phyloP scores from a whole-genome alignment of 2,329 filamentous ascomycete genomes.

The Berkeleyomyces basicola region DNA sequence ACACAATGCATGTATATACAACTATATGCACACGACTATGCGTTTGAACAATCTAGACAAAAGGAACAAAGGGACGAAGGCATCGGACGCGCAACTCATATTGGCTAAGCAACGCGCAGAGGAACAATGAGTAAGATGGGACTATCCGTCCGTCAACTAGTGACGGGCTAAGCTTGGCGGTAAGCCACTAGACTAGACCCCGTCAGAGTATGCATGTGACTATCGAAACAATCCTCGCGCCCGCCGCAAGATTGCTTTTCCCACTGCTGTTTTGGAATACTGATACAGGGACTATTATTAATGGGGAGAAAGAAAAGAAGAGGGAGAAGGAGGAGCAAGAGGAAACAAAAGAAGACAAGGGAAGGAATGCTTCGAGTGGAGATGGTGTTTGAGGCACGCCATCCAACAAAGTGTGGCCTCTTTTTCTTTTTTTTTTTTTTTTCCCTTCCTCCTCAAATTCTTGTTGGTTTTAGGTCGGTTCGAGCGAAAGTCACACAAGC shows the following conservation, averaged over 20 bases:
- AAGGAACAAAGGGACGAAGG: neutral
- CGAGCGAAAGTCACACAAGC: neutral
- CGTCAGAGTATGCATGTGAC: too few species aligned
- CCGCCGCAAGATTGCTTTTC: neutral
- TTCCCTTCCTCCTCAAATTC: neutral
- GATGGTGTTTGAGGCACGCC: neutral
- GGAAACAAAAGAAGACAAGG: conserved; percentile 13
- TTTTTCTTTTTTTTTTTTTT: neutral
- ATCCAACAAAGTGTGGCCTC: neutral
- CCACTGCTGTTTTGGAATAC: neutral
- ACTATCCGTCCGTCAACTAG: neutral
- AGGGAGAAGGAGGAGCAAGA: neutral
- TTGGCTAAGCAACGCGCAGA: neutral
- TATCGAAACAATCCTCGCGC: too few species aligned
- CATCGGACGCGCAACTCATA: neutral
- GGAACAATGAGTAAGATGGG: neutral
- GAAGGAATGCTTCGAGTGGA: neutral
- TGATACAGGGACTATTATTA: neutral
- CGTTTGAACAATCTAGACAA: neutral
- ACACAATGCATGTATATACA: neutral
- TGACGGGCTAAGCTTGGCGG: too few species aligned
- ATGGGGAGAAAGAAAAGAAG: neutral
- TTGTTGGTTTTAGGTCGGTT: neutral
- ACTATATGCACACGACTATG: neutral
- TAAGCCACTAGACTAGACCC: too few species aligned